Base-by-base conservation (phyloP, 176 grass and related monocot genomes). In the Aegilops speltoides region DNA sequence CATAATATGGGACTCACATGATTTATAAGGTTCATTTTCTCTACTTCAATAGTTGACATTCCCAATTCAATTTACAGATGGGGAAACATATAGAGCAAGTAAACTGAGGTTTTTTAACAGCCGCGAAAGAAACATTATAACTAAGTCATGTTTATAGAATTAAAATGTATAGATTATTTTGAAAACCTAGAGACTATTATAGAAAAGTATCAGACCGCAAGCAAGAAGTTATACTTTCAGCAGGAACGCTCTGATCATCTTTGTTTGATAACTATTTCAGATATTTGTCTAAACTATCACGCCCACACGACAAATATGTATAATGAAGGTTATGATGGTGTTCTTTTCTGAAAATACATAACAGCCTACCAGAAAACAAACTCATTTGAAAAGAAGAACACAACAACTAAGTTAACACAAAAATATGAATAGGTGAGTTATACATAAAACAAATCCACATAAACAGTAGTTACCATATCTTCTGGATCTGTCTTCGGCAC, bases 401-500 rank as follows among this genome's bases (percentile, higher is more conserved):
- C 4, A 65, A 11, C 66, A 67, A 36, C 13, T 61, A 43, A 79
- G 57, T 61, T 76, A 52, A 61, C 33, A 37, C n/a, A 52, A 75
- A 81, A 84, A 13, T 28, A 8, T 85, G 4, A 38, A 68, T 28
- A 79, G 8, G 36, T 36, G 29, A 41, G 23, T 69, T 29, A 32
- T 19, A 46, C 19, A 80, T 32, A 46, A 76, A 76, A 64, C 9
- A 65, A 80, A 32, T 79, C 62, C n/a, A 79, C 64, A 52, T 60
- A 1, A 78, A 59, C 16, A 41, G 3, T 78, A 65, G 26, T 92
- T 94, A 98, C 96, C 88, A 66, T 89, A 84, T 91, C 86, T 72
- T 89, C 70, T 33, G 88, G 86, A 76, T 94, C 87, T 84, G 87
- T 85, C 78, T 92, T 87, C 83, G 91, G 84, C 52, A 94, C 88